These are phyloP conservation scores for Lactarius hatsudake DNA, from an alignment of 768 basidiomycete species.

Conservation along the genomic window DNA sequence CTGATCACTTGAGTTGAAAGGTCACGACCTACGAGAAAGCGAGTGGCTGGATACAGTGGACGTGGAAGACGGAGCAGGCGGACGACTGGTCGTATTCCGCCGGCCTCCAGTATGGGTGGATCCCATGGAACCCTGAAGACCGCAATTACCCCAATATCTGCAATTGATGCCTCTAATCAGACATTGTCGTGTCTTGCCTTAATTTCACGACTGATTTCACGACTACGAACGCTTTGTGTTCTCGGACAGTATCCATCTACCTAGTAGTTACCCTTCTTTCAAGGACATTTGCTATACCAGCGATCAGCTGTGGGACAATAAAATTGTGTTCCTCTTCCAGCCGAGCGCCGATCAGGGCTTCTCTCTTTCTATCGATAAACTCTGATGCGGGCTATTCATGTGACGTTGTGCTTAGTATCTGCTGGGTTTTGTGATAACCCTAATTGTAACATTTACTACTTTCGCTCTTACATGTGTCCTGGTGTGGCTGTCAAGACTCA, in stretches of 20 bases:
- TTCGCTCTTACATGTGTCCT: background rate
- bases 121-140: constrained; percentile 58
- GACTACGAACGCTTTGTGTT: background rate
- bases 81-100: constrained; percentile 91
- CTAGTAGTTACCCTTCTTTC: background rate
- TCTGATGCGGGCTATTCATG: no score
- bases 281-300: background rate
- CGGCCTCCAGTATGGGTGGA: constrained; percentile 80
- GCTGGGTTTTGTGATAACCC: background rate
- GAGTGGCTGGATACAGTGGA: constrained; percentile 80
- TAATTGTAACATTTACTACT: background rate
- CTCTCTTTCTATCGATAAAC: no score
- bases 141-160: constrained; percentile 65
- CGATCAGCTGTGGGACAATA: background rate
- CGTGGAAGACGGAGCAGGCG: constrained; percentile 79
- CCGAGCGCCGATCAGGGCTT: background rate
- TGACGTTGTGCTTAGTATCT: background rate
- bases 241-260: background rate
- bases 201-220: background rate
- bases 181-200: background rate
- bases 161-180: constrained; percentile 13
- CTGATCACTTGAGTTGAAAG: constrained; percentile 16
- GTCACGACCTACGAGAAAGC: constrained; percentile 63
- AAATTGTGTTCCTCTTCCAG: background rate
- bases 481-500: background rate